Evolutionary conservation across 2,329 filamentous ascomycete species (phyloP).

Genomic region (Talaromyces sp.): DNA sequence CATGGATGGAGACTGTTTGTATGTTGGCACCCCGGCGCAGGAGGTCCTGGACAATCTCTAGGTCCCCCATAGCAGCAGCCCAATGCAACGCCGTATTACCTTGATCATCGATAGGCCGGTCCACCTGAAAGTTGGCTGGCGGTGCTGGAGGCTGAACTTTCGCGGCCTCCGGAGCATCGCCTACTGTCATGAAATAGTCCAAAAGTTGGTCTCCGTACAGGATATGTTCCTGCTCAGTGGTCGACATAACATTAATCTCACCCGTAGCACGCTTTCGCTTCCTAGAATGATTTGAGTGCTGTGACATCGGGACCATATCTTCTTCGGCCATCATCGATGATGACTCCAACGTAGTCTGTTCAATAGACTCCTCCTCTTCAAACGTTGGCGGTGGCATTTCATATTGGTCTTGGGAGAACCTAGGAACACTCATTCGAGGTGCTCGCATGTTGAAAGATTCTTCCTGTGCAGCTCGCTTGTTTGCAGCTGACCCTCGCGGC

Average conservation of each 20-base stretch:
- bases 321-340: conserved; percentile 82
- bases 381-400: conserved; percentile 58
- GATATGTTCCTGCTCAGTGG: conserved; percentile 75
- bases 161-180: conserved; percentile 64
- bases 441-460: conserved; percentile 29
- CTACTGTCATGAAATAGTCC: conserved; percentile 89
- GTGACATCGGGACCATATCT: conserved; percentile 66
- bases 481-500: conserved; percentile 63
- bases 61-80: conserved; percentile 95
- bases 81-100: conserved; percentile 92
- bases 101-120: conserved; percentile 89
- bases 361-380: conserved; percentile 74
- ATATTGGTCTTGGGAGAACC: conserved; percentile 55
- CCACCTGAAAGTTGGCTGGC: conserved; percentile 78
- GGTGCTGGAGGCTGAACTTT: conserved; percentile 62
- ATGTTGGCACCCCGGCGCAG: conserved; percentile 73
- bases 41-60: conserved; percentile 84
- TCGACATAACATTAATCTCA: conserved; percentile 51
- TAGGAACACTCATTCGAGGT: conserved; percentile 32
- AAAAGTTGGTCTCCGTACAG: conserved; percentile 89
- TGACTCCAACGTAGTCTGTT: conserved; percentile 76
- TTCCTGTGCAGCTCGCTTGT: conserved; percentile 41
- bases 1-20: conserved; percentile 61
- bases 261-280: conserved; percentile 75
- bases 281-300: conserved; percentile 51